Conservation (phyloP, 768 basidiomycete genomes). For the Termitomyces sp. region DNA sequence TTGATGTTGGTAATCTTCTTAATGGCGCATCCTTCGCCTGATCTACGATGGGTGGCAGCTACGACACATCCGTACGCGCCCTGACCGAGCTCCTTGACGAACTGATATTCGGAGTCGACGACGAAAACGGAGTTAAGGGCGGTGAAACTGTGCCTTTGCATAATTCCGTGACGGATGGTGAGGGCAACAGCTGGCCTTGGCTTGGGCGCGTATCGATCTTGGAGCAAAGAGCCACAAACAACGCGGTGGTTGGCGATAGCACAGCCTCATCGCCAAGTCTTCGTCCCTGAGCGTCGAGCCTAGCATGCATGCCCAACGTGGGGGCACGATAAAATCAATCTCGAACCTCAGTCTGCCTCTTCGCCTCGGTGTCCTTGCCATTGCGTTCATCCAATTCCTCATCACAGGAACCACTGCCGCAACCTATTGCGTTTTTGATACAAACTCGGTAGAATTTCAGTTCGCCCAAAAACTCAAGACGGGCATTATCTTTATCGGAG, state of each 20-base stretch:
- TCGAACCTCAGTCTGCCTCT: background rate
- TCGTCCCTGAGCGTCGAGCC: background rate
- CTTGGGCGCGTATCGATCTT: slow-evolving; percentile 12
- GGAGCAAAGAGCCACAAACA: slow-evolving; percentile 12
- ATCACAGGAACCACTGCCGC: slow-evolving; percentile 18
- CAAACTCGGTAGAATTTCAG: background rate
- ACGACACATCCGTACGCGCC: slow-evolving; percentile 94
- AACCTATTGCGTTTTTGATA: background rate
- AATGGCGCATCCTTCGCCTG: slow-evolving; percentile 88
- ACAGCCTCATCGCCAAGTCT: background rate
- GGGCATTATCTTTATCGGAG: background rate
- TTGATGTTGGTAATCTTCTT: slow-evolving; percentile 96
- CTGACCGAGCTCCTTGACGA: slow-evolving; percentile 95
- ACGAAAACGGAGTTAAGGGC: slow-evolving; percentile 83
- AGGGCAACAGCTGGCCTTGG: background rate
- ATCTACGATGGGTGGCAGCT: slow-evolving; percentile 74
- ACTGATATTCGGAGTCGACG: slow-evolving; percentile 86
- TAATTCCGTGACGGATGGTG: slow-evolving; percentile 18
- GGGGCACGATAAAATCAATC: background rate
- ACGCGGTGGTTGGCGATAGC: slow-evolving; percentile 6
- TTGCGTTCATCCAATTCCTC: slow-evolving; percentile 25
- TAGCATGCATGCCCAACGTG: background rate
- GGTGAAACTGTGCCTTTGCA: slow-evolving; percentile 75
- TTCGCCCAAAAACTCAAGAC: background rate
- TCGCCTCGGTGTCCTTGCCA: background rate